Evolutionary conservation across 2,329 filamentous ascomycete species (phyloP), one percentile per base, ranked within the genome.

Genomic region (Trichoderma atrobrunneum): DNA sequence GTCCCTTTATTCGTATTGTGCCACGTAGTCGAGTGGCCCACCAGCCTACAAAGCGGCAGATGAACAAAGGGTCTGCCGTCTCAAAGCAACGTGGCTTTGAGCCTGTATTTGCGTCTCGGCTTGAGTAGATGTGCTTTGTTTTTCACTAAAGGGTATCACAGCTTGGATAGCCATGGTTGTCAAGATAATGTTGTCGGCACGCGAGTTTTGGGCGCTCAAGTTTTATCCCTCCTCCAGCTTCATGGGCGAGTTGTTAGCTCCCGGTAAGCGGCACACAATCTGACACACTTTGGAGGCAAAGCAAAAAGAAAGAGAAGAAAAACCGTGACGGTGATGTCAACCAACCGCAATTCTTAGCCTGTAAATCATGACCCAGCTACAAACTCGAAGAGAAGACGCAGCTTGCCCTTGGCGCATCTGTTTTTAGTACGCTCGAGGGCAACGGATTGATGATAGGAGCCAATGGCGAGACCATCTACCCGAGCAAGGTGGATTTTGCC

Each of bases 391-490:
- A 61, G 48, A 57, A n/a, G 24, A 16, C 26, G 26, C 54, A 56
- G 16, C 34, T 64, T 60, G 34, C 18, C 60, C 34, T 21, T 59
- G 65, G 54, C 3, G 61, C 61, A 54, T 51, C 43, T 60, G 32
- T 21, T 62, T 64, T 61, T 43, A 39, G 54, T 28, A 59, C 54
- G 51, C 48, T 43, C 60, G 48, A 51, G 21, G 56, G 64, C 54
- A 39, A 67, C 61, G 39, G 62, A 71, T 70, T 67, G 72, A 73
- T 65, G 61, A 48, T 61, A 72, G 36, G 73, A 72, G 71, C 78
- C 78, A 80, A 80, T 80, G 70, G 75, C 73, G 76, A 71, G 16
- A 61, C 60, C 60, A 76, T 74, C 30, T 78, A 79, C 77, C 77
- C 79, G 79, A 78, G 78, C 74, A 72, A 74, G 74, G 75, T 73